These are phyloP conservation scores for Heterobasidion occidentale DNA, from an alignment of 1,284 basidiomycete genomes.

Conservation along the genomic window DNA sequence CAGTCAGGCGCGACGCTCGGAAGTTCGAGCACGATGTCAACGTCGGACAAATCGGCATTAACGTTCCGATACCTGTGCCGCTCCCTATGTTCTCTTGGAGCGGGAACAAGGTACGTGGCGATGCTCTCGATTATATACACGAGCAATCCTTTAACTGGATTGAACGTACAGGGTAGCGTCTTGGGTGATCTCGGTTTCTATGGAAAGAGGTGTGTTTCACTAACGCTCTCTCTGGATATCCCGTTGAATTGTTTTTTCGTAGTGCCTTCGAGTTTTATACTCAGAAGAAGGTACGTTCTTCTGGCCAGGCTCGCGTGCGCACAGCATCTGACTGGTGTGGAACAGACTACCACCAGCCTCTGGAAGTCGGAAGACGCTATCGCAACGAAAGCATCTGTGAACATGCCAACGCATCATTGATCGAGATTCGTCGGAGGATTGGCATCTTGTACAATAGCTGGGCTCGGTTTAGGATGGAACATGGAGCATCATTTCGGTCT, in stretches of 20 bases:
- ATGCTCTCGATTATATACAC: conserved; percentile 4
- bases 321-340: neutral
- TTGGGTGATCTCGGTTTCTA: conserved; percentile 89
- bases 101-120: conserved; percentile 66
- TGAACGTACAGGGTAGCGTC: conserved; percentile 59
- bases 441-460: neutral
- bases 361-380: conserved; percentile 81
- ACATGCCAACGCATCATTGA: conserved; percentile 77
- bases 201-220: conserved; percentile 57
- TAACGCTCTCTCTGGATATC: no score
- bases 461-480: no score
- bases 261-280: conserved; percentile 89
- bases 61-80: conserved; percentile 89
- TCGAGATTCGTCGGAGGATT: neutral
- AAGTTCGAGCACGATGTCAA: conserved; percentile 89
- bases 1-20: conserved; percentile 94
- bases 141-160: conserved; percentile 21
- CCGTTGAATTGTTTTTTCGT: neutral
- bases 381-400: conserved; percentile 66
- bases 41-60: conserved; percentile 91
- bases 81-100: conserved; percentile 91
- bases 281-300: conserved; percentile 62
- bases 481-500: no score
- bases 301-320: neutral
- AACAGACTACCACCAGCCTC: conserved; percentile 72